phyloP scores from a whole-genome alignment of 176 grass and related monocot genomes.

The Avena insularis region DNA sequence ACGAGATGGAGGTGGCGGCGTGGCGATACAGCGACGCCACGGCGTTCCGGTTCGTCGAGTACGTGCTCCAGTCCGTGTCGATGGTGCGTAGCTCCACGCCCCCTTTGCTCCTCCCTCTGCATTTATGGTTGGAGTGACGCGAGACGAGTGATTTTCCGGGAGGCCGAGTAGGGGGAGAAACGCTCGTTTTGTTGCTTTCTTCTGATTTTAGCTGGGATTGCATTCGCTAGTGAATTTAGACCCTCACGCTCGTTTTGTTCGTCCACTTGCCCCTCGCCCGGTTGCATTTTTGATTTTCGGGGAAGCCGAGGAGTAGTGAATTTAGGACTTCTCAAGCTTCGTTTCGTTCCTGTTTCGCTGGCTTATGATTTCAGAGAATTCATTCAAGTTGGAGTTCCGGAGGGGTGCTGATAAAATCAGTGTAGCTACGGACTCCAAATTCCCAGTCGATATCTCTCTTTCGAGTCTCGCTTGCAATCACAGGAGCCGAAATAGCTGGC shows the following conservation, averaged over 20 bases:
- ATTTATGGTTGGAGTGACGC: background rate
- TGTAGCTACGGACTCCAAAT: background rate
- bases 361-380: background rate
- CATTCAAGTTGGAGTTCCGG: background rate
- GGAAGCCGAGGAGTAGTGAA: background rate
- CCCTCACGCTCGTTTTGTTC: background rate
- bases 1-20: conserved; percentile 33
- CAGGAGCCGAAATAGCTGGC: background rate
- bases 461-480: background rate
- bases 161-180: background rate
- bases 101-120: background rate
- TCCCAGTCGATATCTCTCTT: background rate
- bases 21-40: background rate
- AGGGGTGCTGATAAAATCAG: background rate
- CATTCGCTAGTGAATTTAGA: background rate
- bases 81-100: conserved; percentile 38
- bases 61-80: conserved; percentile 43
- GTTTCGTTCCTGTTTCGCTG: background rate
- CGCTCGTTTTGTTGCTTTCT: background rate
- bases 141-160: background rate
- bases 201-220: background rate
- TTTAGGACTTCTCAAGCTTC: background rate
- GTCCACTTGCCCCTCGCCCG: too few species aligned
- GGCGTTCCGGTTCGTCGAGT: background rate
- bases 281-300: too few species aligned